Evolutionary conservation across 2,329 filamentous ascomycete genomes (phyloP), one percentile per base, ranked within the genome.

Genomic region (Mollisia scopiformis): DNA sequence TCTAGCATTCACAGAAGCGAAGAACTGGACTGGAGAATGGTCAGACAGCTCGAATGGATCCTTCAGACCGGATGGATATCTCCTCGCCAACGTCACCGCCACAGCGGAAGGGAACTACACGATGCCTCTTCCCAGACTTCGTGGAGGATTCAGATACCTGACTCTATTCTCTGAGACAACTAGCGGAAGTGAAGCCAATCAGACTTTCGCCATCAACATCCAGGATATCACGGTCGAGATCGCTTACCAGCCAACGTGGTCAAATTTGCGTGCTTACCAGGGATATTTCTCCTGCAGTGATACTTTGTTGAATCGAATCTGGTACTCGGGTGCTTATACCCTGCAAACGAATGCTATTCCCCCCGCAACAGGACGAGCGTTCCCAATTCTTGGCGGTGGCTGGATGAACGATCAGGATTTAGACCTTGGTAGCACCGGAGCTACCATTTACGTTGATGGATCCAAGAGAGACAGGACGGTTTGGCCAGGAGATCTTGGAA

Each of bases 401-500:
- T 79, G 77, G 1, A 58, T 80, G 14, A 77, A 80, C 79, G 54
- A 76, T 73, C 2, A 47, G 75, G 13, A 80, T 78, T 56, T 75
- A 73, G 16, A 79, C 78, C 50, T 73, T 73, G 58, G 64, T 0
- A 61, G 61, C 6, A 61, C 28, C 10, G 62, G 61, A 25, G 59
- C 76, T 74, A 69, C 68, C 5, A 62, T 71, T 2, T 75, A 72
- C 61, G 72, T 72, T 1, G 84, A 88, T 69, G 84, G 84, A 7
- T 82, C 83, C 1, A 87, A 87, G 69, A 77, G 84, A 37, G 85
- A 87, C 66, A 77, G 83, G 6, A 75, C 84, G 25, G 81, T 88
- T 1, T 88, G 84, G 84, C 80, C 85, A 10, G 85, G 85, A 1
- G 86, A 88, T 68, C 84, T 88, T 77, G 79, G 78, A 6, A 82